Evolutionary conservation across 352 stramenopile species (phyloP).

Genomic region (Elongisporangium undulatum): DNA sequence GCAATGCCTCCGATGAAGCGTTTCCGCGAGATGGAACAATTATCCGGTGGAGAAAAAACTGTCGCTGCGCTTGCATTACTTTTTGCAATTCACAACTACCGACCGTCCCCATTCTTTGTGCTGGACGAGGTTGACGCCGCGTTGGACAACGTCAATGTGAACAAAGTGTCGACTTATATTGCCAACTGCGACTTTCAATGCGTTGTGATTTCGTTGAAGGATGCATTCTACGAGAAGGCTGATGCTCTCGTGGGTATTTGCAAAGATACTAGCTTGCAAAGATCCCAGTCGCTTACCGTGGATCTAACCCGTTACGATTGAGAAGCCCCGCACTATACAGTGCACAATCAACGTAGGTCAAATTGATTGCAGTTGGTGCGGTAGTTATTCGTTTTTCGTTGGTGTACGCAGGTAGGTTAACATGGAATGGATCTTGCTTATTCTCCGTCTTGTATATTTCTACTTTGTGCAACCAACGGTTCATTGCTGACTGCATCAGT

Average conservation of each 20-base stretch:
- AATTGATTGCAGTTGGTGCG: no score
- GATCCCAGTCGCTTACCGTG: conserved; percentile 71
- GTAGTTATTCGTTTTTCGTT: not conserved
- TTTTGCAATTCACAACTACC: conserved; percentile 98
- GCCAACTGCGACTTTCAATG: conserved; percentile 95
- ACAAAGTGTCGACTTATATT: conserved; percentile 98
- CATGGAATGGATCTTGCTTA: not conserved
- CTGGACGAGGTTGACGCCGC: conserved; percentile 99
- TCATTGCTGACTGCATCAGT: not conserved
- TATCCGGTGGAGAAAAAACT: conserved; percentile 99
- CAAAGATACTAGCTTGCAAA: conserved; percentile 76
- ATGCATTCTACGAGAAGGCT: conserved; percentile 96
- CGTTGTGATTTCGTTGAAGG: conserved; percentile 98
- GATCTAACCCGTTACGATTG: conserved; percentile 76
- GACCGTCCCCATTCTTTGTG: conserved; percentile 97
- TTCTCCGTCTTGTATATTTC: not conserved
- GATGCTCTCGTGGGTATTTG: conserved; percentile 92
- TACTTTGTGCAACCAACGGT: no score
- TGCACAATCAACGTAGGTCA: no score
- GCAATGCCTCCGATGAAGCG: conserved; percentile 99
- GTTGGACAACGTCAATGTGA: conserved; percentile 99
- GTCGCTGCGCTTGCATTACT: conserved; percentile 98
- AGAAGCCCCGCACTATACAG: not conserved
- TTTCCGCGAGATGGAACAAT: conserved; percentile 97
- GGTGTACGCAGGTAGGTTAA: not conserved